These are phyloP conservation scores for Talaromyces sp. DNA, from an alignment of 2,329 filamentous ascomycete genomes.

Conservation along the genomic window DNA sequence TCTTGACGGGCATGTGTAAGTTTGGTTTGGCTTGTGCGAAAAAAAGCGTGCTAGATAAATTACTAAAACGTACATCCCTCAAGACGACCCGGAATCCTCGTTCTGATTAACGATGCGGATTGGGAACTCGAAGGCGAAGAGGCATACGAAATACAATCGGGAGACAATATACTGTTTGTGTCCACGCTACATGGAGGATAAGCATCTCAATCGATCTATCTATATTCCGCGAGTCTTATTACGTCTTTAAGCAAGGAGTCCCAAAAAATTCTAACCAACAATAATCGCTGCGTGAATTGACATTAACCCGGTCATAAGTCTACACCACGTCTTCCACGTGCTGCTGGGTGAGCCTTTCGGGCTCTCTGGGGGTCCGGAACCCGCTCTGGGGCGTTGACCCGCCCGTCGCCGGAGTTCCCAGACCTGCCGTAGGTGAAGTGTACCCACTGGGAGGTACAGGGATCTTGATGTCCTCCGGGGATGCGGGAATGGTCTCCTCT, in stretches of 20 bases:
- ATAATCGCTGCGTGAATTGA: background rate
- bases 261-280: conserved; percentile 1
- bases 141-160: conserved; percentile 72
- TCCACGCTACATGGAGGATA: conserved; percentile 93
- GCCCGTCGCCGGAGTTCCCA: conserved; percentile 37
- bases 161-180: conserved; percentile 91
- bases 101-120: conserved; percentile 95
- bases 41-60: conserved; percentile 11
- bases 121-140: conserved; percentile 98
- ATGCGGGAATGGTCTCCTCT: conserved; percentile 65
- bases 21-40: conserved; percentile 19
- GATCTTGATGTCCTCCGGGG: conserved; percentile 76
- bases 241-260: conserved; percentile 5
- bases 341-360: conserved; percentile 40
- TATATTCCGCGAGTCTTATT: background rate
- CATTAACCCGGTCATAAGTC: conserved; percentile 22
- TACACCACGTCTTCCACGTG: conserved; percentile 39
- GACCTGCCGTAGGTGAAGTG: conserved; percentile 39
- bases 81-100: conserved; percentile 90
- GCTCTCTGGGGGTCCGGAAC: conserved; percentile 38
- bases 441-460: conserved; percentile 61
- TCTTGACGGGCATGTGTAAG: conserved; percentile 81
- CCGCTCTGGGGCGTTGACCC: conserved; percentile 41
- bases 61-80: conserved; percentile 1
- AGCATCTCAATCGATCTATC: conserved; percentile 16